Conservation (phyloP, 2,329 filamentous ascomycete species). For the Stachybotrys chlorohalonatus region DNA sequence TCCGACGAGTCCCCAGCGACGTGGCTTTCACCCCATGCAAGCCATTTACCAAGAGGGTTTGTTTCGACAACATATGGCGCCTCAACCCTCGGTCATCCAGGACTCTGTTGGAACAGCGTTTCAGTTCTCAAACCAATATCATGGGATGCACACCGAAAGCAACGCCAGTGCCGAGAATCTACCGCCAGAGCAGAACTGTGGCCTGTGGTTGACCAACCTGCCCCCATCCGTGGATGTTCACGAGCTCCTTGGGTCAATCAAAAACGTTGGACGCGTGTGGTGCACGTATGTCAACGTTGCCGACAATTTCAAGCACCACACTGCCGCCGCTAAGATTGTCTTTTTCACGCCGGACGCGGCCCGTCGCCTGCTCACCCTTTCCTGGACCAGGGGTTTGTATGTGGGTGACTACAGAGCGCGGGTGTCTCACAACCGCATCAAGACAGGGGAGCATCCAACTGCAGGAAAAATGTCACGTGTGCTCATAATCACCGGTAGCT, state of each 20-base stretch:
- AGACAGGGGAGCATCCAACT: constrained; percentile 19
- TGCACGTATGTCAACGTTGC: constrained; percentile 43
- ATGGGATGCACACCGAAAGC: constrained; percentile 22
- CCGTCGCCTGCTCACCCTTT: constrained; percentile 16
- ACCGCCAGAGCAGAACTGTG: constrained; percentile 31
- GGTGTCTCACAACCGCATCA: constrained; percentile 40
- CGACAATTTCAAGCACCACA: constrained; percentile 22
- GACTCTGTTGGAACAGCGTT: constrained; percentile 1
- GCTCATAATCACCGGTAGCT: constrained; percentile 38
- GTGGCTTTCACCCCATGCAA: constrained; percentile 5
- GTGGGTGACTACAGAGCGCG: constrained; percentile 26
- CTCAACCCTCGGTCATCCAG: neutral
- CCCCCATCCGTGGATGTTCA: constrained; percentile 30
- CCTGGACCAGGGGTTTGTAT: constrained; percentile 19
- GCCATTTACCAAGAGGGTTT: neutral
- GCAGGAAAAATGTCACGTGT: constrained; percentile 32
- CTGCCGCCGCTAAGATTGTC: constrained; percentile 38
- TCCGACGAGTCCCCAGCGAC: neutral
- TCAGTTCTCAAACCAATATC: constrained; percentile 24
- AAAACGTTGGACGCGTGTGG: constrained; percentile 39
- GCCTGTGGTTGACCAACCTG: constrained; percentile 44
- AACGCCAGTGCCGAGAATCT: constrained; percentile 26
- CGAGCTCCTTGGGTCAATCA: constrained; percentile 35
- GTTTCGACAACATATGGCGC: neutral
- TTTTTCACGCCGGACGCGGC: constrained; percentile 36